phyloP scores from a whole-genome alignment of 805 yeast species.

The Kuraishia molischiana region DNA sequence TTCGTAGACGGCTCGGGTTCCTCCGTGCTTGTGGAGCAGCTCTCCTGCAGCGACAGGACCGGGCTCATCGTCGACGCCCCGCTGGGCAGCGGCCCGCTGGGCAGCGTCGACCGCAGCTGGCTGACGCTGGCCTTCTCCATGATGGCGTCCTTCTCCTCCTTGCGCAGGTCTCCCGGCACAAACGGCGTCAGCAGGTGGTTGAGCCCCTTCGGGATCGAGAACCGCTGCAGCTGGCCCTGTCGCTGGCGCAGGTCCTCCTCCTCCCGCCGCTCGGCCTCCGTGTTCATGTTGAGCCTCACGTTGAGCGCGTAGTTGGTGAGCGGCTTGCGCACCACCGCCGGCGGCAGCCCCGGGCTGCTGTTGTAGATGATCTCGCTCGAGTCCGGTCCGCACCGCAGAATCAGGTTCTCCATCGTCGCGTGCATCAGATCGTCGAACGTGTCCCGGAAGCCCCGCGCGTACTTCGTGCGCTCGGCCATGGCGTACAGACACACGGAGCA shows the following conservation, averaged over 20 bases:
- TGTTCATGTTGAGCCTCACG: conserved; percentile 17
- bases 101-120: conserved; percentile 3
- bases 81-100: neutral
- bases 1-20: neutral
- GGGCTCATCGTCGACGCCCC: neutral
- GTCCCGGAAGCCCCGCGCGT: conserved; percentile 53
- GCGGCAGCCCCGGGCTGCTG: conserved; percentile 44
- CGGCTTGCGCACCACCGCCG: conserved; percentile 42
- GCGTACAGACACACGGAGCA: conserved; percentile 57
- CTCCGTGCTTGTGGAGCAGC: neutral
- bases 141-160: no score
- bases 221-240: conserved; percentile 40
- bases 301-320: conserved; percentile 25
- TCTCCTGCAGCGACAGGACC: neutral
- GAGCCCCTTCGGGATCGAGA: conserved; percentile 44
- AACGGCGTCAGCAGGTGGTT: conserved; percentile 34
- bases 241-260: conserved; percentile 38
- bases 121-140: conserved; percentile 4
- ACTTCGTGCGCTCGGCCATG: conserved; percentile 56
- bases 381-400: conserved; percentile 55
- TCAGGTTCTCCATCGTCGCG: conserved; percentile 54
- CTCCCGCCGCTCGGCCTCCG: conserved; percentile 27
- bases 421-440: conserved; percentile 59
- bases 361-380: conserved; percentile 44
- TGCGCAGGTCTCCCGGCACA: conserved; percentile 13